Evolutionary conservation across 192 early-diverging fungal species (phyloP), one percentile per base, ranked within the genome.

Genomic region (Backusella liffmaniae): DNA sequence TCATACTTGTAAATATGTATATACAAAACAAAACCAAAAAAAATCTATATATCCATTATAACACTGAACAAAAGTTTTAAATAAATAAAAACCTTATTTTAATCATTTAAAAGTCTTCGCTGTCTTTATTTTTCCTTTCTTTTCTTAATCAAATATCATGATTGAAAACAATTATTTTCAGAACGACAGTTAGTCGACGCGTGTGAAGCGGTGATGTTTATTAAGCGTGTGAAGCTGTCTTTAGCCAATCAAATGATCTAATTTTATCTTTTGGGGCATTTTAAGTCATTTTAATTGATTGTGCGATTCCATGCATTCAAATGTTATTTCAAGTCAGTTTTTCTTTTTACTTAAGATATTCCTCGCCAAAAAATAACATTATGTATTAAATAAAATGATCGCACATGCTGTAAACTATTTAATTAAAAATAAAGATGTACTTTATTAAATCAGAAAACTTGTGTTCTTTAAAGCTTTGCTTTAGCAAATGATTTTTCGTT

Each of bases 401-500:
- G 0, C 21, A 62, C 56, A 32, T 32, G 32, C 3, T 32, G 32
- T 32, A 32, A 32, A 32, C 32, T 32, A 32, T 66, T 66, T 66
- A 10, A n/a, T 66, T 66, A 5, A 23, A 49, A 18, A 67, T 36
- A 35, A 35, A 10, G 16, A 18, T 30, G 2, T 35, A 67, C 12
- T n/a, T 41, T 29, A 65, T 44, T 18, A 49, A 42, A 26, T 26
- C 53, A 67, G 16, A 66, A 4, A 5, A 18, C 1, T 10, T 56
- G 8, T 39, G 26, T 32, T 7, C 10, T 35, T 66, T 72, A 77
- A 51, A 77, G 53, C 70, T 77, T 77, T 10, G 73, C 66, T 74
- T 74, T 74, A 41, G 56, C n/a, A 21, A 66, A 29, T 8, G 51
- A 59, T 44, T 75, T 37, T 79, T 79, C 73, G 34, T 74, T 75